Conservation (phyloP, 2,329 filamentous ascomycete genomes). For the Sporothrix variecibatus region DNA sequence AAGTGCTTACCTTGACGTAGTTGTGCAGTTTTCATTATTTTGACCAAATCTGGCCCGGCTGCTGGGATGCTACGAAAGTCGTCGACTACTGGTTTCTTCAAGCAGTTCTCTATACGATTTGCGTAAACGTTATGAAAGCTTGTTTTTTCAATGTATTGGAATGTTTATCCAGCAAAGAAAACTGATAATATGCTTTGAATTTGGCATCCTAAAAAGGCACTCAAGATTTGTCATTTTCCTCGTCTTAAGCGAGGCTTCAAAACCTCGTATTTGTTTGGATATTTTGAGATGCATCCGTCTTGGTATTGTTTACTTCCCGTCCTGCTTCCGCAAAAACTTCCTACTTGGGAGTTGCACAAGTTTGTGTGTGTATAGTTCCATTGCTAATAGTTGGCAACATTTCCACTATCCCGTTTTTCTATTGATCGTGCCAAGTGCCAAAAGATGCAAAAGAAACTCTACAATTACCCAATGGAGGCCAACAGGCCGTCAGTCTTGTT, state of each 20-base stretch:
- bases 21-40: background rate
- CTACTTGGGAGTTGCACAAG: background rate
- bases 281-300: background rate
- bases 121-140: background rate
- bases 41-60: background rate
- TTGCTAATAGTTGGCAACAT: background rate
- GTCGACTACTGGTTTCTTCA: background rate
- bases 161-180: background rate
- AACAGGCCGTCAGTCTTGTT: background rate
- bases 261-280: conserved; percentile 19
- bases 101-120: background rate
- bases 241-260: background rate
- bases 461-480: background rate
- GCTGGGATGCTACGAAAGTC: background rate
- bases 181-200: background rate
- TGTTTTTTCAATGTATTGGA: background rate
- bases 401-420: conserved; percentile 13
- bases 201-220: background rate
- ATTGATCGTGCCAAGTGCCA: background rate
- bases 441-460: background rate
- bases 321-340: background rate
- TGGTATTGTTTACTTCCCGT: background rate
- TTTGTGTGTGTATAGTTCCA: background rate
- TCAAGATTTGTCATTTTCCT: background rate
- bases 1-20: background rate